Evolutionary conservation across 768 basidiomycete species (phyloP), one percentile per base, ranked within the genome.

Genomic region (Daedaleopsis sinensis): DNA sequence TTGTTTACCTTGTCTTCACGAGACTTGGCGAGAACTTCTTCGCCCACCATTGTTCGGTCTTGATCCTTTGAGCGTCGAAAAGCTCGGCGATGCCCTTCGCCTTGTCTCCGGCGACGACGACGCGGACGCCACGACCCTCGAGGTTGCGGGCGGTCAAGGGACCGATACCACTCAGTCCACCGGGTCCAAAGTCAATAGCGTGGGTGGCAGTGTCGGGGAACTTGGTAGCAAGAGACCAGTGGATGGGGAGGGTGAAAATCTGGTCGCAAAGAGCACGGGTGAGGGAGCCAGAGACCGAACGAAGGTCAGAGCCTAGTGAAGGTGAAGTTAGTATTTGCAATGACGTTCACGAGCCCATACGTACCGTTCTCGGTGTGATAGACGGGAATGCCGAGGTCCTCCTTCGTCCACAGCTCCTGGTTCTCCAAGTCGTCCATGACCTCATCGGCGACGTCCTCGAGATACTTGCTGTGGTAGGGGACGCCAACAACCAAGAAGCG

Each of bases 401-500:
- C 74, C 1, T 81, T 67, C 24, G 76, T 71, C 93, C 93, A 96
- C 24, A 96, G 71, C 68, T 96, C 94, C 68, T 93, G 83, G 2
- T 84, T 88, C 12, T 77, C 79, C 38, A 96, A 75, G 77, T 96
- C 93, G 59, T 90, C 84, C 50, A 97, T 76, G 74, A 87, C 90
- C 64, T 94, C 84, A 15, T 59, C 58, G 2, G 93, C 85, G 1
- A 87, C 90, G 32, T 84, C 87, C 18, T 71, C 71, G 57, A 99
- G 80, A 75, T 98, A 96, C 19, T 80, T 78, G 74, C 94, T 96
- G 81, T 99, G 97, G 78, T 95, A 99, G 0, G 97, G 97, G 1
- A 95, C 96, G 55, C 88, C 90, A 70, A 99, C 91, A n/a, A 93
- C 90, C 69, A 99, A 79, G 82, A 98, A 99, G 48, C 97, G 89